A percentile compares a stretch with the other conserved stretches of the same genome.
phyloP scores from a whole-genome alignment of 2,329 filamentous ascomycete genomes.

The Colletotrichum nymphaeae region DNA sequence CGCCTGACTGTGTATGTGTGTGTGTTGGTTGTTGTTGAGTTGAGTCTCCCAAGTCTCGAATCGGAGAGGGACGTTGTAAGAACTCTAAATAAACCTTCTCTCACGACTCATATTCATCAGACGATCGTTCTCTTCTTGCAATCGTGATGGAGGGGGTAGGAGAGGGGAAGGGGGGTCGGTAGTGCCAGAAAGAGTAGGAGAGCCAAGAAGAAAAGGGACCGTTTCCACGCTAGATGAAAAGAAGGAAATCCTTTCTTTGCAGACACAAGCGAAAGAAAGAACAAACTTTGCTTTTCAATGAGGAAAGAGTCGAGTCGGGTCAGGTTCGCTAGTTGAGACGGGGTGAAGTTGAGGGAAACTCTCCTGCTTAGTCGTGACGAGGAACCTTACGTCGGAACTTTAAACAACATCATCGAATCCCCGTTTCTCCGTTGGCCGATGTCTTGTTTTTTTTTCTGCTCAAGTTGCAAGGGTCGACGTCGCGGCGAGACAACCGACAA shows the following conservation, averaged over 20 bases:
- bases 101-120: conserved; percentile 3
- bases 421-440: neutral
- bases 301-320: neutral
- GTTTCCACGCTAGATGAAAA: neutral
- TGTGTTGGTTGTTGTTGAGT: neutral
- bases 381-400: conserved; percentile 3
- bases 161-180: neutral
- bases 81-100: neutral
- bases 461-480: neutral
- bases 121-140: neutral
- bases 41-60: neutral
- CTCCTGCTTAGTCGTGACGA: conserved; percentile 13
- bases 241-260: neutral
- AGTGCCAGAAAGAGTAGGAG: neutral
- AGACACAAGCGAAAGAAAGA: neutral
- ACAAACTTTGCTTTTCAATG: neutral
- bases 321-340: neutral
- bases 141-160: neutral
- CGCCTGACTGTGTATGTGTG: neutral
- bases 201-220: neutral
- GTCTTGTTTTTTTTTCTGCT: neutral
- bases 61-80: neutral
- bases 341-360: conserved; percentile 18
- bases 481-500: neutral
- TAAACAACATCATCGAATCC: conserved; percentile 7